Evolutionary conservation across 345 rosid species (phyloP), one percentile per base, ranked within the genome.

Genomic region (Salix purpurea): DNA sequence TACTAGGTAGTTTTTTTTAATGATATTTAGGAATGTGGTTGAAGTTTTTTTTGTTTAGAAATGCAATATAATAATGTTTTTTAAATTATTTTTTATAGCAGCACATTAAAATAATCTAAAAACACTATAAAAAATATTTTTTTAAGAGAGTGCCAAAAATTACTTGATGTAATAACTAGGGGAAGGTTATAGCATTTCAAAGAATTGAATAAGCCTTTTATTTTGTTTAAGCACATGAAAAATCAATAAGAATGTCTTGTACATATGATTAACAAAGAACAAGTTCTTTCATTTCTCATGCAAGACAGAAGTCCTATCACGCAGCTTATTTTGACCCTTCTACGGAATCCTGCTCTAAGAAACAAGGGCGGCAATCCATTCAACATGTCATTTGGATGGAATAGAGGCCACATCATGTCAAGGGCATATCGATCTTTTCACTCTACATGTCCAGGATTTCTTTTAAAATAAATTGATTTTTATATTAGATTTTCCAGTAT

Each of bases 291-390:
- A 52, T 34, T 54, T 39, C 28, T 54, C 72, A 54, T 15, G 65
- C 44, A 28, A 64, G 64, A 0, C 65, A 58, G 19, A 15, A 30
- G 62, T 23, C 62, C 61, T 15, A 19, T 77, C 67, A 7, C 19
- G 79, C 79, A 48, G 39, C 80, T 15, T 50, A 65, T 34, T 77
- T 71, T 77, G 71, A 71, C 71, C 78, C 15, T 71, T 77, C 71
- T 1, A 71, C 24, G 65, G 70, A 65, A 71, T 65, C 80, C 80
- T 16, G 0, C 19, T 65, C 34, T 65, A 34, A 11, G 19, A 18
- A 1, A 23, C 37, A 58, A 60, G 30, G 58, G 46, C 46, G 13
- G 56, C 76, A 39, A 61, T 67, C 28, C 60, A 34, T 71, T 48
- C 46, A 70, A 40, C 73, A 42, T 36, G 65, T 19, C 26, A 54